phyloP scores from a whole-genome alignment of 73 alveolate genomes.

The Paramecium bursaria region DNA sequence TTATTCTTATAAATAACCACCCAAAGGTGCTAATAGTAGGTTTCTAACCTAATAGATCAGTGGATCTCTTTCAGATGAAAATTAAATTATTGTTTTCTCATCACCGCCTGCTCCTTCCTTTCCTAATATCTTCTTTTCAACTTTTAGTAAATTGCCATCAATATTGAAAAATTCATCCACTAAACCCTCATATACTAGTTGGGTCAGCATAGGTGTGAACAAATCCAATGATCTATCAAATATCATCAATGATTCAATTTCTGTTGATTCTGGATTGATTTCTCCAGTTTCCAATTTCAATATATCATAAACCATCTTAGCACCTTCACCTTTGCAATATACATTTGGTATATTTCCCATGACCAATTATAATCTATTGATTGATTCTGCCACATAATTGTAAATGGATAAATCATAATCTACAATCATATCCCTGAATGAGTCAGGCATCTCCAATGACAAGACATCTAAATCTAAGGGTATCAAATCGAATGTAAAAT shows the following conservation, averaged over 20 bases:
- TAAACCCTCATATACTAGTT: conserved; percentile 76
- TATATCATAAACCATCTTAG: conserved; percentile 62
- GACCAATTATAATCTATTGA: conserved; percentile 64
- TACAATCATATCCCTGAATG: conserved; percentile 72
- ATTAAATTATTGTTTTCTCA: conserved; percentile 1
- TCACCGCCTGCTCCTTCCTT: conserved; percentile 53
- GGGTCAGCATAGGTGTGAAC: conserved; percentile 75
- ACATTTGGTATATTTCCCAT: conserved; percentile 74
- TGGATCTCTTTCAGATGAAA: conserved; percentile 45
- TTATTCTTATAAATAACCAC: background rate
- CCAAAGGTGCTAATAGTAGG: conserved; percentile 5
- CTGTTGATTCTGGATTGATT: conserved; percentile 33
- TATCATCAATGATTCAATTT: conserved; percentile 45
- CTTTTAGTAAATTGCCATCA: conserved; percentile 37
- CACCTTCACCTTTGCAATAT: conserved; percentile 74
- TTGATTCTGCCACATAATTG: conserved; percentile 72
- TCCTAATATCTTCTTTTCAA: conserved; percentile 52
- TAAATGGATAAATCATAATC: conserved; percentile 73
- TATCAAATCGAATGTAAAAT: conserved; percentile 72
- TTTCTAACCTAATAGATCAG: conserved; percentile 45
- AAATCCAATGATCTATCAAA: conserved; percentile 75
- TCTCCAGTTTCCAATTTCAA: conserved; percentile 31
- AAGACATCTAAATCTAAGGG: conserved; percentile 78
- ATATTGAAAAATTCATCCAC: conserved; percentile 77
- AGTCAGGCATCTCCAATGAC: conserved; percentile 72